Conservation (phyloP, 2,329 filamentous ascomycete genomes). For the Diaporthe sp. region DNA sequence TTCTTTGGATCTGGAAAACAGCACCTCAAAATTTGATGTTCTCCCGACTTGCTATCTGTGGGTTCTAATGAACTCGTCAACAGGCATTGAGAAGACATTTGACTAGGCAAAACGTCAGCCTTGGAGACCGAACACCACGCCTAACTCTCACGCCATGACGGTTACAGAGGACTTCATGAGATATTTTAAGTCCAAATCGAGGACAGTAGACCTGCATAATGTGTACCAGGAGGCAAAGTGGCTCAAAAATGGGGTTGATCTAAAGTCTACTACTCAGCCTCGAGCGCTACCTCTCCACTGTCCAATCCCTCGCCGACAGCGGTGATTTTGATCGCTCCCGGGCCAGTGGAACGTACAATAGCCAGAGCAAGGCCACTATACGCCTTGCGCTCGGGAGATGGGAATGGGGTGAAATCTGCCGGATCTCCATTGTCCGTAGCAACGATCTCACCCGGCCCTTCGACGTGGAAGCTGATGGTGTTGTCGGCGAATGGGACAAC, state of each 20-base stretch:
- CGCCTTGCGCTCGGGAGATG: constrained; percentile 55
- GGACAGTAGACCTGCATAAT: too few relatives aligned
- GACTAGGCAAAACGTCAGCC: not conserved
- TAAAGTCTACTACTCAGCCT: constrained; percentile 7
- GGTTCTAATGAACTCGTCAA: not conserved
- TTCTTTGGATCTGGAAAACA: too few relatives aligned
- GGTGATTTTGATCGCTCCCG: constrained; percentile 38
- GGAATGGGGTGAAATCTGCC: constrained; percentile 59
- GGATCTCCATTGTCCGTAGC: constrained; percentile 67
- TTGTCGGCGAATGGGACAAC: constrained; percentile 59
- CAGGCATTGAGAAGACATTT: not conserved
- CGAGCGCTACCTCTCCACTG: not conserved
- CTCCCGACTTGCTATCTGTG: too few relatives aligned
- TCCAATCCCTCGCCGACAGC: constrained; percentile 3
- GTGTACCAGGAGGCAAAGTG: not conserved
- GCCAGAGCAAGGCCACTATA: constrained; percentile 58
- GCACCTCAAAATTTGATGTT: too few relatives aligned
- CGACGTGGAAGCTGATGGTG: constrained; percentile 59
- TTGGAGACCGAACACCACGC: not conserved
- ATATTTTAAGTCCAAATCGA: not conserved
- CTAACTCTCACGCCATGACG: not conserved
- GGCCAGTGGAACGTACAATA: constrained; percentile 51
- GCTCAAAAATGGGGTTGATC: not conserved
- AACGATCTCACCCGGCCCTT: constrained; percentile 60
- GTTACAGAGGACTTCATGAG: not conserved